Percentiles rank a stretch among this genome's conserved stretches.
Evolutionary conservation across 306 rosid genomes (phyloP).

Genomic region (Quercus aquifolioides): DNA sequence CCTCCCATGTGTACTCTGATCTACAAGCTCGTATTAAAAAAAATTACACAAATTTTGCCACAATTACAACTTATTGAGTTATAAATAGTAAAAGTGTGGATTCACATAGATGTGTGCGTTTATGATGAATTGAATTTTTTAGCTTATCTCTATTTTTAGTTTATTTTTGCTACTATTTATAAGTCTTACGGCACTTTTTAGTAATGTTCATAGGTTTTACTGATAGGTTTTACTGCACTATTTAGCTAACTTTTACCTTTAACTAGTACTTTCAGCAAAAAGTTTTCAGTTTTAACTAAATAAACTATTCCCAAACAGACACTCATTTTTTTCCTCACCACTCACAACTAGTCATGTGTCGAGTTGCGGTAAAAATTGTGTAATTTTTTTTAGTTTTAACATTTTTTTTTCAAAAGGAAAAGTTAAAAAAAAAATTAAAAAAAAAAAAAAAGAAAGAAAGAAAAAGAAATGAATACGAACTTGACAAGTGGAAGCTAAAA

Average conservation of each 20-base stretch:
- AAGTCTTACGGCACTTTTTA: rapidly evolving
- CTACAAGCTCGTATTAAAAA: background rate
- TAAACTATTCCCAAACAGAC: rapidly evolving
- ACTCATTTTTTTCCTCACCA: no score
- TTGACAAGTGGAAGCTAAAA: background rate
- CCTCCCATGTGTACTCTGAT: constrained; percentile 42
- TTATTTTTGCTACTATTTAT: no score
- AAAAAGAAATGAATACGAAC: background rate
- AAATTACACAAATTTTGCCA: background rate
- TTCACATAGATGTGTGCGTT: no score
- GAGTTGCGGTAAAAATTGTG: no score
- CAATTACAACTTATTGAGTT: no score
- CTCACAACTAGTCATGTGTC: rapidly evolving
- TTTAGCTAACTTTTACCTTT: rapidly evolving
- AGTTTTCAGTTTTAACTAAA: rapidly evolving
- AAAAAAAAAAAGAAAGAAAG: no score
- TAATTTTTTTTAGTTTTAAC: no score
- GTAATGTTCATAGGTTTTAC: no score
- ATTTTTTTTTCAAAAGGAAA: no score
- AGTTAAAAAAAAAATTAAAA: no score
- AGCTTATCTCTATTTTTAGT: rapidly evolving
- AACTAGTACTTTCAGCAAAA: rapidly evolving
- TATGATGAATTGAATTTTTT: no score
- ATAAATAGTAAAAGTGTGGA: no score
- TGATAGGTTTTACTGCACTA: rapidly evolving